Evolutionary conservation across 768 basidiomycete genomes (phyloP).

Genomic region (Boletus reticuloceps): DNA sequence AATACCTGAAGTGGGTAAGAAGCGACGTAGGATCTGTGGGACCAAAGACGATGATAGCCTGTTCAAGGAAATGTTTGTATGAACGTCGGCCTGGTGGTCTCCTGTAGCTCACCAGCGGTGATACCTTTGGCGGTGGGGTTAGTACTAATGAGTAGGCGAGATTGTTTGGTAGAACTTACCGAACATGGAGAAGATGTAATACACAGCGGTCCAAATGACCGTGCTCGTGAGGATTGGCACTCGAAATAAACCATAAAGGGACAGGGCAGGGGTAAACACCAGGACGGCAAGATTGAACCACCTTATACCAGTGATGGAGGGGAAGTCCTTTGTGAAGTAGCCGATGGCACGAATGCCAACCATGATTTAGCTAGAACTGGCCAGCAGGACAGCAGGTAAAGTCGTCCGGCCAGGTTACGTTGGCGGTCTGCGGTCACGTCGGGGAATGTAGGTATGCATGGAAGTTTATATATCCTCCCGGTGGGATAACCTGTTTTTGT

Average conservation of each 20-base stretch:
- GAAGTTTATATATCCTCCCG: slow-evolving; percentile 28
- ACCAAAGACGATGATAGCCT: slow-evolving; percentile 86
- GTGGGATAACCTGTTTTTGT: slow-evolving; percentile 18
- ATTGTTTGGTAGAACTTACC: slow-evolving; percentile 40
- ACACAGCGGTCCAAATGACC: slow-evolving; percentile 56
- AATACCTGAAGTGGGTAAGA: slow-evolving; percentile 64
- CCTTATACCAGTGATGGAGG: slow-evolving; percentile 52
- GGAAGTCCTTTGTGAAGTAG: slow-evolving; percentile 34
- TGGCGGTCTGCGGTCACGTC: slow-evolving; percentile 8
- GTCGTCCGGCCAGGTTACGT: slow-evolving; percentile 2
- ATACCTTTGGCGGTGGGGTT: slow-evolving; percentile 38
- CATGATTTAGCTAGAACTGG: slow-evolving; percentile 8
- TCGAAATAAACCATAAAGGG: slow-evolving; percentile 62
- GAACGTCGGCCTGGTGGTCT: not conserved
- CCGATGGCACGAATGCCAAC: slow-evolving; percentile 6
- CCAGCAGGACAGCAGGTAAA: slow-evolving; percentile 1
- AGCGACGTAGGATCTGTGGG: slow-evolving; percentile 81
- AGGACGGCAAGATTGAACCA: slow-evolving; percentile 80
- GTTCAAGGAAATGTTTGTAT: slow-evolving; percentile 7
- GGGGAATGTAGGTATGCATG: slow-evolving; percentile 15
- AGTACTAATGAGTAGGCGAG: slow-evolving; percentile 11
- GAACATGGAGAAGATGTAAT: slow-evolving; percentile 87
- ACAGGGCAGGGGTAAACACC: slow-evolving; percentile 65
- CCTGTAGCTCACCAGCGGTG: slow-evolving; percentile 42
- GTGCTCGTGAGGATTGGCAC: slow-evolving; percentile 53